Conservation (phyloP, 2,329 filamentous ascomycete genomes). For the Xylariaceae sp. region DNA sequence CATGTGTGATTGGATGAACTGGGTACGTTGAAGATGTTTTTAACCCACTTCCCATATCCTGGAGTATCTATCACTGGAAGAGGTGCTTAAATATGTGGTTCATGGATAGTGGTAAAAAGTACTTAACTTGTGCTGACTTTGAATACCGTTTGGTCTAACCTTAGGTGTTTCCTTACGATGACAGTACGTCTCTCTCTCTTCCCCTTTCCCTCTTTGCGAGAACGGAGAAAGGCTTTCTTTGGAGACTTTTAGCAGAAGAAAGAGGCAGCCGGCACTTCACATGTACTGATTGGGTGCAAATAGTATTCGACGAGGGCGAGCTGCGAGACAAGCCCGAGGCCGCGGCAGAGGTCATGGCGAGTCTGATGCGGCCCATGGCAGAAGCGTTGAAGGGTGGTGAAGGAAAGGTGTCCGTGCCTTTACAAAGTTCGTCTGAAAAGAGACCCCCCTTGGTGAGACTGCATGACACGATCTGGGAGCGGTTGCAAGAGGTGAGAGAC, state of each 20-base stretch:
- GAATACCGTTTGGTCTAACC: too few relatives aligned
- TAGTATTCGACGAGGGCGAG: slow-evolving; percentile 13
- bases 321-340: slow-evolving; percentile 8
- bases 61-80: too few relatives aligned
- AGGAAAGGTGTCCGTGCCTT: not conserved
- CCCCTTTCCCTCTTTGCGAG: too few relatives aligned
- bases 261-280: too few relatives aligned
- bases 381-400: not conserved
- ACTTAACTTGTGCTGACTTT: too few relatives aligned
- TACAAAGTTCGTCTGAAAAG: too few relatives aligned
- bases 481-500: slow-evolving; percentile 2
- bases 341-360: slow-evolving; percentile 3
- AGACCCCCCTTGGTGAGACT: slow-evolving; percentile 5
- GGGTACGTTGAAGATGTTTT: slow-evolving; percentile 1
- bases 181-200: slow-evolving; percentile 1
- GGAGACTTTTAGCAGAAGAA: too few relatives aligned
- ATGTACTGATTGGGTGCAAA: too few relatives aligned
- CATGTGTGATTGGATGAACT: slow-evolving; percentile 11
- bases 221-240: too few relatives aligned
- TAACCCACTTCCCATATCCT: not conserved
- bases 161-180: slow-evolving; percentile 11
- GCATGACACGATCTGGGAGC: slow-evolving; percentile 11
- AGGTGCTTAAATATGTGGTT: too few relatives aligned
- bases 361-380: slow-evolving; percentile 8
- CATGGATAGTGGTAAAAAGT: too few relatives aligned